Conservation (phyloP, 352 stramenopile genomes). For the Pythium apleroticum region DNA sequence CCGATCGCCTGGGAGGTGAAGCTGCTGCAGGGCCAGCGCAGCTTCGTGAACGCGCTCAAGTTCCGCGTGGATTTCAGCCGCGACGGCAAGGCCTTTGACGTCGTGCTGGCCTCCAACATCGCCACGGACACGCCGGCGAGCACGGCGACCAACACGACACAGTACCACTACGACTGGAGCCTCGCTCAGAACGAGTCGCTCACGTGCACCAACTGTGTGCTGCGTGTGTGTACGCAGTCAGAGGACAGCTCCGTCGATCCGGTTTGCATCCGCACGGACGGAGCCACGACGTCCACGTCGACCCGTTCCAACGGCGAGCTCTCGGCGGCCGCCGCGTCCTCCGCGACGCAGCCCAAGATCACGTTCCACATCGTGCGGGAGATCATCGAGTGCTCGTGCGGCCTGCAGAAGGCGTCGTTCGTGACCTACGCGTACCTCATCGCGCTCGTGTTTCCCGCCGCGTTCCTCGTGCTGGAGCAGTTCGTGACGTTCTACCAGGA, state of each 20-base stretch:
- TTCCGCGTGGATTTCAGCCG: slow-evolving; percentile 49
- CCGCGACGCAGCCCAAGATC: slow-evolving; percentile 24
- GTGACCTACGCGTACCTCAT: slow-evolving; percentile 45
- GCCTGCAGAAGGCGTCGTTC: slow-evolving; percentile 38
- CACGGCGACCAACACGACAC: slow-evolving; percentile 8
- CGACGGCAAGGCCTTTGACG: slow-evolving; percentile 37
- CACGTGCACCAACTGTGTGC: slow-evolving; percentile 45
- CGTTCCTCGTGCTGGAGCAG: slow-evolving; percentile 45
- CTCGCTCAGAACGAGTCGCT: slow-evolving; percentile 39
- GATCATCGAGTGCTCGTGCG: slow-evolving; percentile 48
- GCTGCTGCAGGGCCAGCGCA: slow-evolving; percentile 28
- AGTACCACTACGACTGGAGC: slow-evolving; percentile 50
- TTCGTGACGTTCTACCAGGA: slow-evolving; percentile 67
- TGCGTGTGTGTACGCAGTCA: slow-evolving; percentile 38
- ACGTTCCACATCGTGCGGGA: slow-evolving; percentile 57
- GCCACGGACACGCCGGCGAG: slow-evolving; percentile 14
- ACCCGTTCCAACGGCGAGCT: slow-evolving; percentile 2
- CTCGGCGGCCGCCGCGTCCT: not conserved
- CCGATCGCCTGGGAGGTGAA: slow-evolving; percentile 44
- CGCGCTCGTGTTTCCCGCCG: slow-evolving; percentile 36
- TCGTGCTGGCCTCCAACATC: slow-evolving; percentile 16
- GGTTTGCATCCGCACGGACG: slow-evolving; percentile 56
- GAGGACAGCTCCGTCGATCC: slow-evolving; percentile 11
- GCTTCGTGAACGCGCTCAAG: slow-evolving; percentile 19
- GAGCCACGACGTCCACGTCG: slow-evolving; percentile 15